These are phyloP conservation scores for Periconia sp. DNA, from an alignment of 2,329 filamentous ascomycete species.

Conservation along the genomic window DNA sequence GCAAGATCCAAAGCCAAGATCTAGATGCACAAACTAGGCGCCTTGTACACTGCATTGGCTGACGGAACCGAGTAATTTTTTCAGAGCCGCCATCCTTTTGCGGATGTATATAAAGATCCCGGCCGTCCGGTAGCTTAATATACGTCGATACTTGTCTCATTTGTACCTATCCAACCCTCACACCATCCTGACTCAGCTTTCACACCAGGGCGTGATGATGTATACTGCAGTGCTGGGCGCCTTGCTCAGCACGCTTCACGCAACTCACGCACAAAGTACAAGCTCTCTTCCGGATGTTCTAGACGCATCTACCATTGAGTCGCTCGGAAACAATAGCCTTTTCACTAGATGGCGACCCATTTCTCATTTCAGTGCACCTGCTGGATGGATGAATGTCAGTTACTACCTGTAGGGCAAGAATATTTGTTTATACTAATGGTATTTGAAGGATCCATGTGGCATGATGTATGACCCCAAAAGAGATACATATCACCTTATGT, in stretches of 20 bases:
- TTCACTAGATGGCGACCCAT: slow-evolving; percentile 56
- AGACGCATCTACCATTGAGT: slow-evolving; percentile 32
- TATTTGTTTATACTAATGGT: slow-evolving; percentile 7
- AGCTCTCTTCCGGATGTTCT: slow-evolving; percentile 29
- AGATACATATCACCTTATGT: slow-evolving; percentile 59
- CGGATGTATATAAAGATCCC: slow-evolving; percentile 5
- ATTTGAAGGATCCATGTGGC: slow-evolving; percentile 54
- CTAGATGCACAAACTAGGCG: not conserved
- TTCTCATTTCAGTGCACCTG: slow-evolving; percentile 55
- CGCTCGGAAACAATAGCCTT: slow-evolving; percentile 54
- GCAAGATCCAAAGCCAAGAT: too few species aligned
- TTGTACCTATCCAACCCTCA: too few species aligned
- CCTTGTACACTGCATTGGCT: slow-evolving; percentile 6
- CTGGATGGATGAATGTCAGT: slow-evolving; percentile 55
- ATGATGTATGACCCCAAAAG: slow-evolving; percentile 57
- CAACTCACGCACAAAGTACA: slow-evolving; percentile 25
- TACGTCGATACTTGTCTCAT: not conserved
- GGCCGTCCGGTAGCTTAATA: not conserved
- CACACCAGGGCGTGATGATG: slow-evolving; percentile 30
- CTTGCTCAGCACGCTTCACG: slow-evolving; percentile 26
- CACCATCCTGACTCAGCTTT: too few species aligned
- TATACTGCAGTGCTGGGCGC: slow-evolving; percentile 29
- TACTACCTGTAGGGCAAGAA: not conserved
- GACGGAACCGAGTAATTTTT: not conserved
- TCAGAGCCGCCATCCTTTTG: not conserved